These are phyloP conservation scores for Oehlia diaphana DNA, from an alignment of 192 early-diverging fungal species.

Conservation along the genomic window DNA sequence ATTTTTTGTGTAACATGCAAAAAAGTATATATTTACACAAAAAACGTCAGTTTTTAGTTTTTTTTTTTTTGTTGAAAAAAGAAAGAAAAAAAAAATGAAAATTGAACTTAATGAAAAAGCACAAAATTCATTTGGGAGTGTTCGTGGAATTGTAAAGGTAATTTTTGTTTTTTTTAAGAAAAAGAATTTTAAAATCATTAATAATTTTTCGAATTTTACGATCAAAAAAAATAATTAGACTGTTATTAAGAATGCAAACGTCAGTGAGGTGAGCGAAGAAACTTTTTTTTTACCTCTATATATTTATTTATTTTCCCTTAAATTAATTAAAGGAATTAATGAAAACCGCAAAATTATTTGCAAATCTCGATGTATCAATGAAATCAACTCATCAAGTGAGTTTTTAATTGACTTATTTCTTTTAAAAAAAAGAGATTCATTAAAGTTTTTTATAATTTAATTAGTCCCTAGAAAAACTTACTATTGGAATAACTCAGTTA, in stretches of 20 bases:
- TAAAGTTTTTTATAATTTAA: neutral
- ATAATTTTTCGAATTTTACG: neutral
- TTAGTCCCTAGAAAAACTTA: slow-evolving; percentile 17
- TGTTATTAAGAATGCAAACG: slow-evolving; percentile 4
- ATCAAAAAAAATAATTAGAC: neutral
- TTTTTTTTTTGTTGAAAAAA: too few relatives aligned
- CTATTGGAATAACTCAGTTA: neutral
- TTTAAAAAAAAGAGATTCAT: too few relatives aligned
- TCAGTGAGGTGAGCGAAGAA: slow-evolving; percentile 1
- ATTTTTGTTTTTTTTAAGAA: too few relatives aligned
- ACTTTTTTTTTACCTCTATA: neutral
- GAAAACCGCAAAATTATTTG: slow-evolving; percentile 18
- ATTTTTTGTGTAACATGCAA: too few relatives aligned
- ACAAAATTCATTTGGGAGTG: slow-evolving; percentile 11
- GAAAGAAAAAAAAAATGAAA: neutral
- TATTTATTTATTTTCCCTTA: neutral
- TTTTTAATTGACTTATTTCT: neutral
- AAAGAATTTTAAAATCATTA: neutral
- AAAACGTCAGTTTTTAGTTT: too few relatives aligned
- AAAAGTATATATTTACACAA: too few relatives aligned
- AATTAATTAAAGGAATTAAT: slow-evolving; percentile 2
- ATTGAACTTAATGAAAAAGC: slow-evolving; percentile 10
- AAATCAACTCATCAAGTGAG: slow-evolving; percentile 21
- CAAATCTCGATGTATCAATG: slow-evolving; percentile 17
- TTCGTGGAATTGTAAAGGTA: slow-evolving; percentile 20